Base-by-base conservation (phyloP, 2,329 filamentous ascomycete genomes). In the Fonsecaea multimorphosa region DNA sequence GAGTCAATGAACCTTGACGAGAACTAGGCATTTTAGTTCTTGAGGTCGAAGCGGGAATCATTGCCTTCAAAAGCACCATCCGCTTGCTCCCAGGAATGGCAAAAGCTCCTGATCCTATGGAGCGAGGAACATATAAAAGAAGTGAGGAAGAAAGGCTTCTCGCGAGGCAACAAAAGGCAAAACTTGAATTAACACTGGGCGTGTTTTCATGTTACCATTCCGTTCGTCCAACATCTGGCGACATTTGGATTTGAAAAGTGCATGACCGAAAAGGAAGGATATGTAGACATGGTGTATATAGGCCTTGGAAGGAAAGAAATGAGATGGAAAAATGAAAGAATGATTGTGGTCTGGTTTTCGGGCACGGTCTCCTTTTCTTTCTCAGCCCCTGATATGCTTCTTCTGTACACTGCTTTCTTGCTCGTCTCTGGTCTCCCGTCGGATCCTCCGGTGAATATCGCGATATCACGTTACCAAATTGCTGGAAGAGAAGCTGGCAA, bases 1-100 rank as follows among this genome's bases (percentile, higher is more conserved):
- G 65, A 8, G 51, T 55, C n/a, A 72, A 72, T 36, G 70, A 72
- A 58, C 71, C 70, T 11, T 71, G 58, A 69, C 16, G 32, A 36
- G 31, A 27, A 36, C 5, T 19, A 11, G 14, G 29, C 8, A 4
- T 31, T 40, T 19, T 5, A 46, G 34, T 27, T 12, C 5, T 12
- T 44, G 12, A 40, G 31, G 54, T 27, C 19, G 27, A 14, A 31
- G 16, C 12, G 11, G 38, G 38, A n/a, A 19, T n/a, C 3, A 40
- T 4, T 40, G 16, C 2, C 38, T 19, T 40, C 14, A 14, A 40
- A 40, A n/a, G 16, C 38, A 40, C 38, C 4, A 4, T 40, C 38
- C 5, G 14, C 38, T 40, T 8, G 38, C 2, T 1, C 14, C 16
- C 38, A 9, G 9, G 38, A 40, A 40, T 40, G 38, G 3, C 38